Percentiles rank a stretch among this genome's conserved stretches.
Conservation (phyloP, 2,329 filamentous ascomycete species). For the Botryotinia globosa region DNA sequence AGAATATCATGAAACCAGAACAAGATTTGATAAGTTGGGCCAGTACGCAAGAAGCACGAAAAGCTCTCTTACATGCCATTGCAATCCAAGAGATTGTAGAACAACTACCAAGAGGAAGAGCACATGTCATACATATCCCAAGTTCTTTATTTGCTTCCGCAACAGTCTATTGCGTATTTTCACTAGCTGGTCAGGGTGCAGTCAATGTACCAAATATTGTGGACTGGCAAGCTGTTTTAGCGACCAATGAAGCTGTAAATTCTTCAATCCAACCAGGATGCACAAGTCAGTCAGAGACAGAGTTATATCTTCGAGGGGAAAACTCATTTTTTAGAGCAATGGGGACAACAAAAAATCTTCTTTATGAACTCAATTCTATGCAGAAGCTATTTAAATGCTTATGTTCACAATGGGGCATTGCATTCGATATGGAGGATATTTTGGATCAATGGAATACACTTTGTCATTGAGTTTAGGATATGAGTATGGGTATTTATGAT, state of each 20-base stretch:
- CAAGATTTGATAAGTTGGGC: conserved; percentile 43
- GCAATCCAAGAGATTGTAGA: conserved; percentile 48
- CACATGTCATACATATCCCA: conserved; percentile 47
- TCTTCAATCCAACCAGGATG: conserved; percentile 60
- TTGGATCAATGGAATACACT: conserved; percentile 45
- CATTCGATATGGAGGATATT: conserved; percentile 46
- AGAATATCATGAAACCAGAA: conserved; percentile 31
- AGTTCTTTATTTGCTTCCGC: conserved; percentile 45
- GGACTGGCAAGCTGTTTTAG: conserved; percentile 44
- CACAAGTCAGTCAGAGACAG: conserved; percentile 47
- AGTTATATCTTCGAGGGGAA: conserved; percentile 40
- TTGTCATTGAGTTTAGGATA: conserved; percentile 39
- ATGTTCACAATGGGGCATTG: conserved; percentile 46
- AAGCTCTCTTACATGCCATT: conserved; percentile 44
- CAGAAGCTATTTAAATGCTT: conserved; percentile 47
- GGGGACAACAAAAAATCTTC: conserved; percentile 40
- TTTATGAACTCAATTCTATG: conserved; percentile 48
- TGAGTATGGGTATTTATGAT: neutral
- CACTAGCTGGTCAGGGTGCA: conserved; percentile 41
- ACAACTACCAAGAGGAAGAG: conserved; percentile 44
- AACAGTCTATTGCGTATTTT: conserved; percentile 44
- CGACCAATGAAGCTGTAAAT: conserved; percentile 29
- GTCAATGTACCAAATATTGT: conserved; percentile 42
- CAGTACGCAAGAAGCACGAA: conserved; percentile 41
- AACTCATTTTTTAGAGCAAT: conserved; percentile 29